These are phyloP conservation scores for Babjeviella inositovora DNA, from an alignment of 805 yeast species.

Conservation along the genomic window DNA sequence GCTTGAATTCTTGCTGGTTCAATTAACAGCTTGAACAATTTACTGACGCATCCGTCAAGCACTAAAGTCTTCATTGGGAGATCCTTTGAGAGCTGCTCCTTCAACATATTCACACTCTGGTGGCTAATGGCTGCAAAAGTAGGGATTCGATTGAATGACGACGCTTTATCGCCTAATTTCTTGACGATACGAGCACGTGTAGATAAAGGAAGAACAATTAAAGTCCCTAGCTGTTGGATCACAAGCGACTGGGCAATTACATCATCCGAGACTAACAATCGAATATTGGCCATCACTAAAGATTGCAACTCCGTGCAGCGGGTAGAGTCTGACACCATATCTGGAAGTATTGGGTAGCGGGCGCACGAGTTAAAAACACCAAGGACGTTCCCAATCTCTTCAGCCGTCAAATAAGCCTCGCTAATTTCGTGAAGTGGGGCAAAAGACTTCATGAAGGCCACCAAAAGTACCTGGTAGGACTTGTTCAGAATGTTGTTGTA, in stretches of 20 bases:
- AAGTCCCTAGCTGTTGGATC: slow-evolving; percentile 4
- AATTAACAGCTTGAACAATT: slow-evolving; percentile 28
- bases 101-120: slow-evolving; percentile 34
- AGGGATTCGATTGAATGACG: slow-evolving; percentile 20
- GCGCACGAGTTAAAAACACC: slow-evolving; percentile 48
- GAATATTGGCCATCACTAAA: slow-evolving; percentile 35
- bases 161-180: slow-evolving; percentile 11
- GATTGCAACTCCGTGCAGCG: slow-evolving; percentile 48
- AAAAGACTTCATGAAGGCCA: slow-evolving; percentile 37
- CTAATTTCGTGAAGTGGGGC: slow-evolving; percentile 24
- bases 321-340: slow-evolving; percentile 43
- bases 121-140: slow-evolving; percentile 43
- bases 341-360: slow-evolving; percentile 46
- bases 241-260: slow-evolving; percentile 2
- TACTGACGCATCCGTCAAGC: slow-evolving; percentile 25
- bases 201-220: not conserved
- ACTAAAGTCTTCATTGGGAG: slow-evolving; percentile 44
- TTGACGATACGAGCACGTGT: slow-evolving; percentile 1
- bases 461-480: slow-evolving; percentile 44
- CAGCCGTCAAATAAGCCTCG: slow-evolving; percentile 10
- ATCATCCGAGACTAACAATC: slow-evolving; percentile 6
- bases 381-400: slow-evolving; percentile 32
- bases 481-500: slow-evolving; percentile 19
- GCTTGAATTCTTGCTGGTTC: slow-evolving; percentile 32
- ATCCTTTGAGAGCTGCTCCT: slow-evolving; percentile 11